Percentiles rank a stretch among this genome's conserved stretches.
These are phyloP conservation scores for Blastocrithidia nonstop DNA, from an alignment of 208 protist species.

Conservation along the genomic window DNA sequence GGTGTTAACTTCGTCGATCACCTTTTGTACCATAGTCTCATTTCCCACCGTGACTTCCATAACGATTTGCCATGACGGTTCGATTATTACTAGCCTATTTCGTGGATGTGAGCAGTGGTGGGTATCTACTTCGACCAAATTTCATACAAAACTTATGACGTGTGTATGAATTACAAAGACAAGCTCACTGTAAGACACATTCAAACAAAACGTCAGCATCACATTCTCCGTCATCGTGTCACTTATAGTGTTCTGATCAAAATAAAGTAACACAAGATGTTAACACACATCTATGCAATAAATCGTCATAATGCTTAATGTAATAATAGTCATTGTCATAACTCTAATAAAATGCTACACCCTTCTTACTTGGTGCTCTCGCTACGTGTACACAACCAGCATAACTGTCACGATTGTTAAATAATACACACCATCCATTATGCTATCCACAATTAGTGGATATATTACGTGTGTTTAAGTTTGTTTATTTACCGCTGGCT, in stretches of 20 bases:
- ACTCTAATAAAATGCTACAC: no score
- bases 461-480: conserved; percentile 51
- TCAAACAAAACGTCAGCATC: background rate
- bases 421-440: conserved; percentile 21
- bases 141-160: conserved; percentile 65
- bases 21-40: conserved; percentile 62
- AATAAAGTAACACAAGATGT: no score
- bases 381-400: no score
- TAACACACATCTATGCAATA: no score
- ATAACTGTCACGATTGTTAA: conserved; percentile 27
- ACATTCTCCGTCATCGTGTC: conserved; percentile 22
- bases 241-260: background rate
- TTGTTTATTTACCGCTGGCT: conserved; percentile 56
- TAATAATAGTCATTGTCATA: no score
- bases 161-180: conserved; percentile 16
- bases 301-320: no score
- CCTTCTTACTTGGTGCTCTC: no score
- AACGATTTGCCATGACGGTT: conserved; percentile 37
- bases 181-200: background rate
- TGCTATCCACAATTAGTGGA: conserved; percentile 67
- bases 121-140: conserved; percentile 49
- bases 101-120: conserved; percentile 68
- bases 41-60: conserved; percentile 72
- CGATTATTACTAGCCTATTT: conserved; percentile 52
- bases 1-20: conserved; percentile 55